Base-by-base conservation (phyloP, 768 basidiomycete genomes). In the Boletus sensibilis region DNA sequence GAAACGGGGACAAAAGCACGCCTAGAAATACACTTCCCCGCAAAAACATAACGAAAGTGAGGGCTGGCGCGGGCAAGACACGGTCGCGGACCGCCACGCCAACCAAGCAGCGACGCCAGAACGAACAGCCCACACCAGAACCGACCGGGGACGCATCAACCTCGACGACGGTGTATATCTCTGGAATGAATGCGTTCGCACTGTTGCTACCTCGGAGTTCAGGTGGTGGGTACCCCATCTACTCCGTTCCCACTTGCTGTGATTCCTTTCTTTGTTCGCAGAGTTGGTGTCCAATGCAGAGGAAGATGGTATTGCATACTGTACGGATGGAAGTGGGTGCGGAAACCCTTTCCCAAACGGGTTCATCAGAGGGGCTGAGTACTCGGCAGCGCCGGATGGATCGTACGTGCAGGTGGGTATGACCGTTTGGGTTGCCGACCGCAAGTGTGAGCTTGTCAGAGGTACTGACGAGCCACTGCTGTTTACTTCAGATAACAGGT, bases 221-320 rank as follows among this genome's bases (percentile, higher is more conserved):
- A 1, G 74, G 72, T 20, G 77, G 76, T 77, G 52, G n/a, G 69
- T 49, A 40, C 2, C 14, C 20, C 2, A 18, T 50, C 14, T 20
- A 21, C 1, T 27, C 10, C 4, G 1, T 38, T 29, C n/a, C 31
- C 25, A 3, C 14, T 41, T 13, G 9, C 16, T 18, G 10, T 27
- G 0, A 56, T 5, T 7, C 7, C 18, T 37, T n/a, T 29, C 10
- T 27, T 31, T 53, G n/a, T 52, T 29, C 16, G 21, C 60, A 59
- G 77, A 79, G 53, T 64, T 73, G 58, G 67, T 79, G 11, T 76
- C 76, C 5, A 69, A 73, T 45, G 73, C 76, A 12, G 78, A 78
- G 42, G 55, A 50, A 27, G 75, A 76, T 38, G 75, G 68, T 14
- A 48, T 68, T 21, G 53, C 74, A n/a, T 79, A 64, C 58, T 78